Percentiles rank a stretch among this genome's conserved stretches.
Conservation (phyloP, 148 eudicot species). For the Polygonum maritimum region DNA sequence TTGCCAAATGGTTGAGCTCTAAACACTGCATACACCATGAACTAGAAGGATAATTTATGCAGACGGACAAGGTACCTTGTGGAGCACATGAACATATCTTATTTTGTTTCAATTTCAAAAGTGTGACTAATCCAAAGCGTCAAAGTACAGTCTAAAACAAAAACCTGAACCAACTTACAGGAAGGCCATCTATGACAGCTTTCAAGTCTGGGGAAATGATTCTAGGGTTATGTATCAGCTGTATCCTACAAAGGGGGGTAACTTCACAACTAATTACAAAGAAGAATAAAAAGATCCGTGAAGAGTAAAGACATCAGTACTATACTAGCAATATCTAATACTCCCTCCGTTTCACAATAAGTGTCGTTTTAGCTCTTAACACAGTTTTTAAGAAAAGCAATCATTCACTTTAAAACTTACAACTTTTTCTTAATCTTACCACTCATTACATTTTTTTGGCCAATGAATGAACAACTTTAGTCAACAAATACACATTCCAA, state of each 20-base stretch:
- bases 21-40: neutral
- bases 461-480: no score
- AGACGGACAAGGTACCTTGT: neutral
- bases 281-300: neutral
- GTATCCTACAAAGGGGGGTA: neutral
- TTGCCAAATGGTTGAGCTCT: neutral
- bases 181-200: neutral
- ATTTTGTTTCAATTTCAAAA: neutral
- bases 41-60: neutral
- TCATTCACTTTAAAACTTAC: no score
- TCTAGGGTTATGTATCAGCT: neutral
- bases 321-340: neutral
- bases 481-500: no score
- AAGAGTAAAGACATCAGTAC: neutral
- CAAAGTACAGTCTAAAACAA: neutral
- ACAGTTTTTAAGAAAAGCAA: no score
- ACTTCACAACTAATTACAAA: neutral
- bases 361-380: no score
- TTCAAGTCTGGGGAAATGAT: neutral
- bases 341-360: no score
- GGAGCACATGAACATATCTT: neutral
- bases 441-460: no score
- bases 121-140: neutral
- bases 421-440: no score
- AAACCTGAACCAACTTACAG: neutral